A percentile compares a stretch with the other conserved stretches of the same genome.
Evolutionary conservation across 1,284 basidiomycete genomes (phyloP).

Genomic region (Schizophyllum commune): DNA sequence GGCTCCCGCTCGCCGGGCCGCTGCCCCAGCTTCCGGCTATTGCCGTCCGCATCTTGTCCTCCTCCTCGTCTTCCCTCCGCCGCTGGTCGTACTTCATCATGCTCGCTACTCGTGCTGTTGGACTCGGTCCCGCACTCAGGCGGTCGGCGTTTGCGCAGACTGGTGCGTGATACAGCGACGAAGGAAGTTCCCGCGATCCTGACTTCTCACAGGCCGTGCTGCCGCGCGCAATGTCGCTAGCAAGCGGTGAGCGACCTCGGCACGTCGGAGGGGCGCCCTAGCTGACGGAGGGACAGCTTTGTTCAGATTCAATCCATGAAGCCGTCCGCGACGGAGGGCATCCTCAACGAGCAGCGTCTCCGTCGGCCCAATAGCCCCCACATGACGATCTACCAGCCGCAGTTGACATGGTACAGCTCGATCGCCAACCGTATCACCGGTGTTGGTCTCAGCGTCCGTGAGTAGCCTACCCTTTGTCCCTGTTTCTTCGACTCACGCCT

Average conservation of each 20-base stretch:
- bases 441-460: slow-evolving; percentile 68
- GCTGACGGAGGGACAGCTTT: slow-evolving; percentile 23
- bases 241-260: slow-evolving; percentile 36
- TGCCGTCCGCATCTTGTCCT: background rate
- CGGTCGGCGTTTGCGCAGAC: slow-evolving; percentile 41
- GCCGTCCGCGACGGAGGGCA: slow-evolving; percentile 48
- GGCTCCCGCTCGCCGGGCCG: background rate
- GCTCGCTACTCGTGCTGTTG: slow-evolving; percentile 34
- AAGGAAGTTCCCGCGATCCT: slow-evolving; percentile 1
- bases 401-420: slow-evolving; percentile 84
- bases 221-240: slow-evolving; percentile 29
- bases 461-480: slow-evolving; percentile 24
- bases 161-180: slow-evolving; percentile 29
- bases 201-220: slow-evolving; percentile 35
- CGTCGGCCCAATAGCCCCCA: slow-evolving; percentile 86
- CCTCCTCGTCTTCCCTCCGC: background rate
- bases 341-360: slow-evolving; percentile 84
- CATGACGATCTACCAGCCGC: slow-evolving; percentile 95
- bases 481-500: background rate
- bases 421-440: slow-evolving; percentile 87
- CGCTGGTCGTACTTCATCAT: background rate
- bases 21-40: background rate
- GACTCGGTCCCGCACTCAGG: slow-evolving; percentile 40
- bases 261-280: slow-evolving; percentile 2
- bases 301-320: slow-evolving; percentile 62